Evolutionary conservation across 208 protist genomes (phyloP).

Genomic region (Trypanosoma caninum): DNA sequence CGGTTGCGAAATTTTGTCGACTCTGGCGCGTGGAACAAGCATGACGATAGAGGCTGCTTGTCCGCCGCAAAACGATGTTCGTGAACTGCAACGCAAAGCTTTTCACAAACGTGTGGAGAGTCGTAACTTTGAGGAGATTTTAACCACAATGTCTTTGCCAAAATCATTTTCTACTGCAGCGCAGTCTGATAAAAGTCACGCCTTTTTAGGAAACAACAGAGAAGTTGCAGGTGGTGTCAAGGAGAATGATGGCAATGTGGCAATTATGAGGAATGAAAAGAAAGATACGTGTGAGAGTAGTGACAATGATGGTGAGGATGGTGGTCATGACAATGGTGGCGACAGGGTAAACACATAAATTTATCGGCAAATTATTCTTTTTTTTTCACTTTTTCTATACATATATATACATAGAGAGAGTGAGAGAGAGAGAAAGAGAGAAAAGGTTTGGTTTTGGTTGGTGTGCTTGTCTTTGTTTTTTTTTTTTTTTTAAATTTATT

Average conservation of each 20-base stretch:
- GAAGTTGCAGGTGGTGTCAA: no score
- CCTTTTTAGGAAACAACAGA: no score
- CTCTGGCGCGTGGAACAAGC: neutral
- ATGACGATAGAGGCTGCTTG: neutral
- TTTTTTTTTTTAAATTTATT: slow-evolving; percentile 3
- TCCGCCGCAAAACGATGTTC: no score
- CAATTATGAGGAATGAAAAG: no score
- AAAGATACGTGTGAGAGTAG: no score
- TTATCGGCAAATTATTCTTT: no score
- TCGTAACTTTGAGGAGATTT: slow-evolving; percentile 47
- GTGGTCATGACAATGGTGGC: no score
- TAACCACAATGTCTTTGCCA: slow-evolving; percentile 31
- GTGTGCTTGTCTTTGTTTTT: slow-evolving; percentile 11
- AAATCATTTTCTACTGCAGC: slow-evolving; percentile 20
- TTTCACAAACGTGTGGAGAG: slow-evolving; percentile 14
- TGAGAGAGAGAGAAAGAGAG: neutral
- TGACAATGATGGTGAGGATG: no score
- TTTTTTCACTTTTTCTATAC: neutral
- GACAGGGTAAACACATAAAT: no score
- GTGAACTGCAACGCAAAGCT: neutral
- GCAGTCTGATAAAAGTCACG: no score
- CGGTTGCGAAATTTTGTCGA: neutral
- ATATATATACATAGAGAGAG: neutral
- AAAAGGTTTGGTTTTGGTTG: neutral
- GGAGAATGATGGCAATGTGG: no score